Evolutionary conservation across 148 eudicot genomes (phyloP).

Genomic region (Polygonum aviculare): DNA sequence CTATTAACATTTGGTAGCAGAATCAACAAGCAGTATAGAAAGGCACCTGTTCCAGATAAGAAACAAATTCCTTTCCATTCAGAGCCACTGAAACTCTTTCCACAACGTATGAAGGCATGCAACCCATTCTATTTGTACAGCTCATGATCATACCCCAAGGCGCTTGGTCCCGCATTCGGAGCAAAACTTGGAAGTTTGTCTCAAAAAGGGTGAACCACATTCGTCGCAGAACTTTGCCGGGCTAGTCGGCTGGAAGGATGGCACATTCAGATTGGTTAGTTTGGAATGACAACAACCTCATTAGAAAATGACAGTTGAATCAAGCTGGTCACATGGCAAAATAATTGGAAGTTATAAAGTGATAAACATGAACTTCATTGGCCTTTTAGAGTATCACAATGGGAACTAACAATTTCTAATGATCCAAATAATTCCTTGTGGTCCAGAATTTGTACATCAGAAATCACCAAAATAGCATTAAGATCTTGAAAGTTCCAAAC

Average conservation of each 20-base stretch:
- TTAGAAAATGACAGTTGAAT: not conserved
- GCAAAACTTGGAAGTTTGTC: conserved; percentile 90
- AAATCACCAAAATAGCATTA: too few relatives aligned
- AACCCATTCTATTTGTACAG: not conserved
- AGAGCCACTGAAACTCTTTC: conserved; percentile 24
- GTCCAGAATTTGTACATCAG: too few relatives aligned
- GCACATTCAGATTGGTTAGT: conserved; percentile 2
- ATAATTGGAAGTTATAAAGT: too few relatives aligned
- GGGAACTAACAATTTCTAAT: not conserved
- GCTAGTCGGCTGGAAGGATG: conserved; percentile 46
- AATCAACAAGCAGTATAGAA: not conserved
- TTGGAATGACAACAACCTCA: not conserved
- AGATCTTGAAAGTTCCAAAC: too few relatives aligned
- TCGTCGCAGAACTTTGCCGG: conserved; percentile 96
- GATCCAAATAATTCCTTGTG: too few relatives aligned
- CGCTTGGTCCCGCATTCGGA: conserved; percentile 90
- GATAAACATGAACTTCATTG: too few relatives aligned
- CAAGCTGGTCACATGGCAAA: not conserved
- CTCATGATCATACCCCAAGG: conserved; percentile 45
- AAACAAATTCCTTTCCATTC: conserved; percentile 85
- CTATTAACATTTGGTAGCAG: not conserved
- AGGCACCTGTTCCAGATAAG: conserved; percentile 79
- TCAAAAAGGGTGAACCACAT: conserved; percentile 79
- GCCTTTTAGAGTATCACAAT: not conserved
- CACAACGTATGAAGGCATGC: not conserved